Percentiles rank a stretch among this genome's conserved stretches.
Evolutionary conservation across 345 rosid species (phyloP).

Genomic region (Murraya paniculata): DNA sequence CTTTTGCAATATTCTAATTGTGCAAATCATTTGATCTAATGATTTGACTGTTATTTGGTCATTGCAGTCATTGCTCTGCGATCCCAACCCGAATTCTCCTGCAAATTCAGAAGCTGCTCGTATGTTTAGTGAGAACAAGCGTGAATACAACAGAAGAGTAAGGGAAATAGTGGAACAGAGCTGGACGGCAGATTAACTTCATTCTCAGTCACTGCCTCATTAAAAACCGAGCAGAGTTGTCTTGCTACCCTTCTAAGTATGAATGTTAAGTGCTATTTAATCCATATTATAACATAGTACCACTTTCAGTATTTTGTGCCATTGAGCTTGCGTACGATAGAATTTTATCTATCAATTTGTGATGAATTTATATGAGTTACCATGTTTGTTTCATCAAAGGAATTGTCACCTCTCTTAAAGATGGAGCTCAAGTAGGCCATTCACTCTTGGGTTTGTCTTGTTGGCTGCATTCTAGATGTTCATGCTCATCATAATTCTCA

Average conservation of each 20-base stretch:
- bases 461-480: neutral
- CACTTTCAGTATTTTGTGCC: conserved; percentile 5
- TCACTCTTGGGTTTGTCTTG: too few relatives aligned
- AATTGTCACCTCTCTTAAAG: neutral
- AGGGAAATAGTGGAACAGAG: conserved; percentile 70
- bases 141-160: conserved; percentile 64
- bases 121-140: conserved; percentile 73
- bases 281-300: conserved; percentile 12
- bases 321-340: conserved; percentile 25
- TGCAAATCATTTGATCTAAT: neutral
- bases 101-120: conserved; percentile 80
- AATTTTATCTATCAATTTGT: conserved; percentile 16
- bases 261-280: conserved; percentile 10
- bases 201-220: neutral
- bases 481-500: neutral
- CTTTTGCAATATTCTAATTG: neutral
- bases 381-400: neutral
- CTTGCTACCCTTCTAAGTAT: neutral
- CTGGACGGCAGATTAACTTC: conserved; percentile 60
- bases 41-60: neutral
- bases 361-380: conserved; percentile 5
- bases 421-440: neutral
- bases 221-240: neutral
- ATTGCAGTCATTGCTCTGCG: conserved; percentile 65
- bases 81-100: conserved; percentile 78